A percentile compares a stretch with the other conserved stretches of the same genome.
These are phyloP conservation scores for Andrographis paniculata DNA, from an alignment of 305 asterid genomes.

Conservation along the genomic window DNA sequence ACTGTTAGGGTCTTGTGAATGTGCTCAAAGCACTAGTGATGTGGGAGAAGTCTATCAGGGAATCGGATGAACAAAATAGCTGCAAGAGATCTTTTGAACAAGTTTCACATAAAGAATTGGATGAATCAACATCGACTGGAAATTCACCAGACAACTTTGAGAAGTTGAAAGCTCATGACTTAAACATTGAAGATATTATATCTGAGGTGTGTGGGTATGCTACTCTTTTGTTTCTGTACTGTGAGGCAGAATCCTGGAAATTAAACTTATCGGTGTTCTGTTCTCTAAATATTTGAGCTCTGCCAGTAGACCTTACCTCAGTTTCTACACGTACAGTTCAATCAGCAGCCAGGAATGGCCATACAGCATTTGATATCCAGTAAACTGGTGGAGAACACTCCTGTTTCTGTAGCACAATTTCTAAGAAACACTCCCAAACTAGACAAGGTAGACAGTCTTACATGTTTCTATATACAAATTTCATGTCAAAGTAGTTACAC, in stretches of 20 bases:
- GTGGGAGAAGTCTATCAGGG: slow-evolving; percentile 84
- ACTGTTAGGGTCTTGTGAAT: slow-evolving; percentile 73
- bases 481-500: slow-evolving; percentile 17
- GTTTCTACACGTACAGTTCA: slow-evolving; percentile 45
- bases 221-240: neutral
- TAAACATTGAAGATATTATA: slow-evolving; percentile 73
- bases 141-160: slow-evolving; percentile 48
- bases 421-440: slow-evolving; percentile 59
- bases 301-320: slow-evolving; percentile 11
- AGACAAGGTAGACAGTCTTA: slow-evolving; percentile 57
- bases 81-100: slow-evolving; percentile 36
- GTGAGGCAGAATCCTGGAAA: neutral
- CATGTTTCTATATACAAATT: slow-evolving; percentile 2
- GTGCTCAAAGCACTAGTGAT: slow-evolving; percentile 72
- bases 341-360: slow-evolving; percentile 62
- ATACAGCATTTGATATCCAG: slow-evolving; percentile 58
- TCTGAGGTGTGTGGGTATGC: slow-evolving; percentile 56
- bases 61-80: slow-evolving; percentile 38
- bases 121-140: slow-evolving; percentile 43
- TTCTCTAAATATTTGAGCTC: slow-evolving; percentile 18
- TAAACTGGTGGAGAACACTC: slow-evolving; percentile 63
- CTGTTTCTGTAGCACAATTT: slow-evolving; percentile 81
- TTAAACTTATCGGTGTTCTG: neutral
- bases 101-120: slow-evolving; percentile 34
- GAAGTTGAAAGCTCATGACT: slow-evolving; percentile 67